Conservation (phyloP, 352 stramenopile genomes). For the Phytophthora melonis region DNA sequence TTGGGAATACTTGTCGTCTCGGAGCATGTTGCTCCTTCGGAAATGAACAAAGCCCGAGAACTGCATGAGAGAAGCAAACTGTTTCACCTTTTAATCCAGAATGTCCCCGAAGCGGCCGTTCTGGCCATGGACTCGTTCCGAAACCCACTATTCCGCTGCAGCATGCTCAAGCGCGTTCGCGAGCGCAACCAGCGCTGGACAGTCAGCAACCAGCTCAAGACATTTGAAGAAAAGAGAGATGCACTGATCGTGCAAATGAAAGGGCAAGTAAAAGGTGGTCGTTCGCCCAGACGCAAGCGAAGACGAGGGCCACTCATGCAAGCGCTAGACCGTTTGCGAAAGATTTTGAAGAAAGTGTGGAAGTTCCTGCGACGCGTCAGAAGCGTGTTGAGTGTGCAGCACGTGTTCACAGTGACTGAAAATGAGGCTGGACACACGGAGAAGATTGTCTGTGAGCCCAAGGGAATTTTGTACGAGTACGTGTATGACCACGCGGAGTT, state of each 20-base stretch:
- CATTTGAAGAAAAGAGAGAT: constrained; percentile 48
- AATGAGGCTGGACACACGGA: constrained; percentile 48
- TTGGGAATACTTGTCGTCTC: constrained; percentile 70
- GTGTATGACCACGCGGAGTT: constrained; percentile 84
- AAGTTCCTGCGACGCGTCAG: constrained; percentile 54
- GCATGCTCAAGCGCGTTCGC: constrained; percentile 53
- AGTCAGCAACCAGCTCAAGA: constrained; percentile 57
- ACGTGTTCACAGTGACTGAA: constrained; percentile 63
- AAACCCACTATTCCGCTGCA: constrained; percentile 76
- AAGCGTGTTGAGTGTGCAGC: constrained; percentile 71
- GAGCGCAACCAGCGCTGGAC: constrained; percentile 77
- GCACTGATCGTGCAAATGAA: constrained; percentile 70
- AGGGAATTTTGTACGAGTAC: constrained; percentile 87
- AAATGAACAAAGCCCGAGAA: constrained; percentile 62
- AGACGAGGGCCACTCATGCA: constrained; percentile 29
- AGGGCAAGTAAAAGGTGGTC: constrained; percentile 36
- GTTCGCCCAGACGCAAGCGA: constrained; percentile 37
- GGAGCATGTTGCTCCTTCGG: constrained; percentile 60
- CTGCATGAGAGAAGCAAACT: constrained; percentile 70
- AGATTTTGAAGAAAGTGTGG: constrained; percentile 59
- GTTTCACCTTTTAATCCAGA: constrained; percentile 81
- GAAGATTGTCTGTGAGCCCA: constrained; percentile 79
- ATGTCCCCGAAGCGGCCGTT: constrained; percentile 65
- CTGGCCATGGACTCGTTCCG: constrained; percentile 81
- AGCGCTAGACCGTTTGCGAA: constrained; percentile 45